Evolutionary conservation across 2,329 filamentous ascomycete species (phyloP).

Genomic region (Aaosphaeria pasadenensis): DNA sequence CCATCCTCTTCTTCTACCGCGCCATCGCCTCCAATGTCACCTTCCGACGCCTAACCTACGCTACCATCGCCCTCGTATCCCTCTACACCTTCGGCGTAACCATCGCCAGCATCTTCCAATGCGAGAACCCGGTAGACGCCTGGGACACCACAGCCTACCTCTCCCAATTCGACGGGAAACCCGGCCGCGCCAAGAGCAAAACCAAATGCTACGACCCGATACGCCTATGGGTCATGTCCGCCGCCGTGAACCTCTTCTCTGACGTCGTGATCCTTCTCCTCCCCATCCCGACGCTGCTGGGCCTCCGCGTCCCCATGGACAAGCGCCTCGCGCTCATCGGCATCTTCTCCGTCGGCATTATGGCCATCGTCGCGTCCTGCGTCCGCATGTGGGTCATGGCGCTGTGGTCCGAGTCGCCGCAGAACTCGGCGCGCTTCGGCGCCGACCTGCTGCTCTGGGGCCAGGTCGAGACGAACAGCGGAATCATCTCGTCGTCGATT

Average conservation of each 20-base stretch:
- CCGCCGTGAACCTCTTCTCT: conserved; percentile 39
- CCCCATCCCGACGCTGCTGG: conserved; percentile 45
- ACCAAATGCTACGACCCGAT: conserved; percentile 30
- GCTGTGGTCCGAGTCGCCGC: conserved; percentile 32
- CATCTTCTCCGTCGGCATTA: conserved; percentile 34
- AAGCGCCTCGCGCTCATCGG: conserved; percentile 52
- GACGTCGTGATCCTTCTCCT: conserved; percentile 44
- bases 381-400: conserved; percentile 37
- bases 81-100: conserved; percentile 26
- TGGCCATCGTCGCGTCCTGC: conserved; percentile 34
- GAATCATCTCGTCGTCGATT: conserved; percentile 46
- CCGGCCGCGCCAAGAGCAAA: conserved; percentile 13
- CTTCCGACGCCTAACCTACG: conserved; percentile 27
- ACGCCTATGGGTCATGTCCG: conserved; percentile 35
- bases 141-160: conserved; percentile 26
- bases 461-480: conserved; percentile 47
- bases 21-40: conserved; percentile 31
- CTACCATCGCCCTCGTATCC: conserved; percentile 26
- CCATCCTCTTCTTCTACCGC: conserved; percentile 30
- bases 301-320: conserved; percentile 46
- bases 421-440: conserved; percentile 39
- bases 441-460: conserved; percentile 42
- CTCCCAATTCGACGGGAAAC: conserved; percentile 25
- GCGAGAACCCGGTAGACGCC: conserved; percentile 26
- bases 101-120: conserved; percentile 31